Evolutionary conservation across 768 basidiomycete genomes (phyloP).

Genomic region (Boletales sp.): DNA sequence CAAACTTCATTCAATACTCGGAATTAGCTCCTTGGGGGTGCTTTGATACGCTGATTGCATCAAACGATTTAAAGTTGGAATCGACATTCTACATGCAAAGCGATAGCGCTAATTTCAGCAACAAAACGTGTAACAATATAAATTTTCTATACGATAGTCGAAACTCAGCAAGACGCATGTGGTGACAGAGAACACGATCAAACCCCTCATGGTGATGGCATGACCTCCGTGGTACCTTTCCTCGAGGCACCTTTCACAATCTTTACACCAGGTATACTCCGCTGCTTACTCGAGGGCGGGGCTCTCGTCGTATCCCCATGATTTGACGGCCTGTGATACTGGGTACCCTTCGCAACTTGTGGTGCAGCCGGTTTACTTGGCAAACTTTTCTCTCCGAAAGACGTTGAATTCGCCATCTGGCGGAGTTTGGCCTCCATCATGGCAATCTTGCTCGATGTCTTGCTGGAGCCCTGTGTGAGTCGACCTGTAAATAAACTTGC

Average conservation of each 20-base stretch:
- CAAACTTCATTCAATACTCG: background rate
- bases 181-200: slow-evolving; percentile 1
- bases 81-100: background rate
- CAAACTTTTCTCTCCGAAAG: slow-evolving; percentile 17
- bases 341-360: background rate
- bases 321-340: background rate
- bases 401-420: slow-evolving; percentile 53
- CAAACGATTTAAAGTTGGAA: background rate
- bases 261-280: slow-evolving; percentile 32
- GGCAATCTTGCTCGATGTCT: slow-evolving; percentile 87
- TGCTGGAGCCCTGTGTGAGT: slow-evolving; percentile 29
- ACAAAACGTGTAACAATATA: background rate
- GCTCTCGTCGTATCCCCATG: slow-evolving; percentile 9
- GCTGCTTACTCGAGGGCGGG: slow-evolving; percentile 19
- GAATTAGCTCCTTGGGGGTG: background rate
- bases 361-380: slow-evolving; percentile 18
- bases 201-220: slow-evolving; percentile 7
- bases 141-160: background rate
- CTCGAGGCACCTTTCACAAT: slow-evolving; percentile 23
- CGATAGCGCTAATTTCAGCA: slow-evolving; percentile 2
- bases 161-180: slow-evolving; percentile 4
- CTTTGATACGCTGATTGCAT: background rate
- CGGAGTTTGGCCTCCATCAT: slow-evolving; percentile 93
- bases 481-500: slow-evolving; percentile 1
- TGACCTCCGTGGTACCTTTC: slow-evolving; percentile 9